A percentile compares a stretch with the other conserved stretches of the same genome.
phyloP scores from a whole-genome alignment of 2,329 filamentous ascomycete species.

The Trichoderma lentiforme region DNA sequence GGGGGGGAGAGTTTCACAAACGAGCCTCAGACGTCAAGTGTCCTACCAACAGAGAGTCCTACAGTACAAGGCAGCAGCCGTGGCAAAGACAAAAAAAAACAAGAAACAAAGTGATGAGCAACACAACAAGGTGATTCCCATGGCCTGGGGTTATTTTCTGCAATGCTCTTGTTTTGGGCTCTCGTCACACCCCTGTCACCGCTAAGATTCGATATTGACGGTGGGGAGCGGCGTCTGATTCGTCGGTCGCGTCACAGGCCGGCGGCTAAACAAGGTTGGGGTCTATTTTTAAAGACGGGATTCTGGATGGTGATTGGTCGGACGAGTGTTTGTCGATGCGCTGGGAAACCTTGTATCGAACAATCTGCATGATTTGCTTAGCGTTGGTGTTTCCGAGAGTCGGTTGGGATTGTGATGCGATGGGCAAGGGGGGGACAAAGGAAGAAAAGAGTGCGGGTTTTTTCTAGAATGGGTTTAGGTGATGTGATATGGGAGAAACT shows the following conservation, averaged over 20 bases:
- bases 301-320: neutral
- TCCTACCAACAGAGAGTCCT: neutral
- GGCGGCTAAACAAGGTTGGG: slow-evolving; percentile 3
- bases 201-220: neutral
- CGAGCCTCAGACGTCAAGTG: neutral
- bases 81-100: neutral
- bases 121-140: neutral
- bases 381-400: neutral
- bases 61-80: neutral
- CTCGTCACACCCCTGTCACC: neutral
- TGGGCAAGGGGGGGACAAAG: neutral
- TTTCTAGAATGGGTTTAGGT: neutral
- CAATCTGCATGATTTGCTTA: neutral
- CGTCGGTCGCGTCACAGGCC: neutral
- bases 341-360: neutral
- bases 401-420: neutral
- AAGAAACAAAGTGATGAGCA: neutral
- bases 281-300: neutral
- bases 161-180: neutral
- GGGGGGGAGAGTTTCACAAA: neutral
- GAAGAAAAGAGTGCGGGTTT: neutral
- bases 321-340: neutral
- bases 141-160: neutral
- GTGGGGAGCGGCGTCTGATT: slow-evolving; percentile 1
- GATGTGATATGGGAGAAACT: neutral